A percentile compares a stretch with the other conserved stretches of the same genome.
These are phyloP conservation scores for Aspergillus candidus DNA, from an alignment of 2,329 filamentous ascomycete species.

Conservation along the genomic window DNA sequence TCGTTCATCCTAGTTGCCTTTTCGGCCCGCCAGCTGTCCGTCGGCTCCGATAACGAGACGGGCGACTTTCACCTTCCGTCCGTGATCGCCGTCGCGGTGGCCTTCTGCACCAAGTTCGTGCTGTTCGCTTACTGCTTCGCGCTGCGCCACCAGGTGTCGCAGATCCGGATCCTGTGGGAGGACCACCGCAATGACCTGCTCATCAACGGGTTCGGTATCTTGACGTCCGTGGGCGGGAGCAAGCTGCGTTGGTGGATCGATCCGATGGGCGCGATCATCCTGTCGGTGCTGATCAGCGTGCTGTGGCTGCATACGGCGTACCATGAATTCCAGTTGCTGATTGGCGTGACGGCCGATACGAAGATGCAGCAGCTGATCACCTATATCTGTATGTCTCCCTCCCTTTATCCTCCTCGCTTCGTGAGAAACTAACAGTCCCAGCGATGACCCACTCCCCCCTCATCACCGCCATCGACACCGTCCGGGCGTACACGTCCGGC, in stretches of 20 bases:
- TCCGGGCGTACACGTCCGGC: slow-evolving; percentile 86
- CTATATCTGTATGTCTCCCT: slow-evolving; percentile 64
- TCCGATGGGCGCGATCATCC: slow-evolving; percentile 78
- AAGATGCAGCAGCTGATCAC: slow-evolving; percentile 90
- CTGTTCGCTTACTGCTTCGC: slow-evolving; percentile 92
- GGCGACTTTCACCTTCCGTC: slow-evolving; percentile 73
- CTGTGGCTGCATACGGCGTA: slow-evolving; percentile 85
- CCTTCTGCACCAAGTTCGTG: slow-evolving; percentile 74
- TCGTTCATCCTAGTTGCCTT: slow-evolving; percentile 90
- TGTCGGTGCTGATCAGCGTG: slow-evolving; percentile 69
- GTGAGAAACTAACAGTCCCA: slow-evolving; percentile 16
- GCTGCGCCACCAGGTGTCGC: slow-evolving; percentile 82
- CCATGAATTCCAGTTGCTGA: slow-evolving; percentile 80
- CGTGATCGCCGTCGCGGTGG: slow-evolving; percentile 75
- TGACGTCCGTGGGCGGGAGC: slow-evolving; percentile 84
- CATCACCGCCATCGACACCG: slow-evolving; percentile 86
- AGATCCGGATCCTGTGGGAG: slow-evolving; percentile 89
- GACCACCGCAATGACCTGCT: slow-evolving; percentile 97
- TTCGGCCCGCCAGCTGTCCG: slow-evolving; percentile 64
- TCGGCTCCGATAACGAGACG: slow-evolving; percentile 42
- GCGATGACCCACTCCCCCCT: slow-evolving; percentile 77
- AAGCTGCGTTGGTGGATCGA: slow-evolving; percentile 95
- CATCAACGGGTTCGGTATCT: slow-evolving; percentile 87
- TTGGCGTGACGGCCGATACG: slow-evolving; percentile 80
- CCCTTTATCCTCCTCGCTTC: neutral